Evolutionary conservation across 768 basidiomycete genomes (phyloP).

Genomic region (Candolleomyces eurysporus): DNA sequence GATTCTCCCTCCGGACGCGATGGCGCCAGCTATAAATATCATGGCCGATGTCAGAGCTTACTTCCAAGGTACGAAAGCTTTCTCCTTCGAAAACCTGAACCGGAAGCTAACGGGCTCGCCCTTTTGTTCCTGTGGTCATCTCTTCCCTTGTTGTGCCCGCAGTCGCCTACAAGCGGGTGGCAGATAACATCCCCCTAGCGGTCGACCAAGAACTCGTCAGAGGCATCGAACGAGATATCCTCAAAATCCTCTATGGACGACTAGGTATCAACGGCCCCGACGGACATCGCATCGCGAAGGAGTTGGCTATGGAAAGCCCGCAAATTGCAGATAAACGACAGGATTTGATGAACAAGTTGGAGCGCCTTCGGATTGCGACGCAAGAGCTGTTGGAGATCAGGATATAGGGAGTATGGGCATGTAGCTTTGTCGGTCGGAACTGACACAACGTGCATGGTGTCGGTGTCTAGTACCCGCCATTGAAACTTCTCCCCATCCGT

Average conservation of each 20-base stretch:
- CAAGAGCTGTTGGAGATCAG: constrained; percentile 10
- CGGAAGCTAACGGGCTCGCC: too few species aligned
- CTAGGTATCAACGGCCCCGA: constrained; percentile 52
- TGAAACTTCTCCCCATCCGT: too few species aligned
- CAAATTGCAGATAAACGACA: constrained; percentile 42
- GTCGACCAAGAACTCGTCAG: constrained; percentile 57
- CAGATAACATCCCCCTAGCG: constrained; percentile 53
- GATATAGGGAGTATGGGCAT: neutral
- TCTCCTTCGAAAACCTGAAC: too few species aligned
- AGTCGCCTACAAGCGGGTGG: constrained; percentile 63
- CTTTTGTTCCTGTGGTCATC: too few species aligned
- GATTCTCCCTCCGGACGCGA: constrained; percentile 47
- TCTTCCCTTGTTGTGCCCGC: neutral
- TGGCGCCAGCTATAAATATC: constrained; percentile 56
- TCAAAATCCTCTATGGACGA: constrained; percentile 42
- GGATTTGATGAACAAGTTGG: constrained; percentile 49
- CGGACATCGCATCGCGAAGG: constrained; percentile 43
- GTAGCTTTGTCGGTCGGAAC: too few species aligned
- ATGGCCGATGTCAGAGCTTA: constrained; percentile 75
- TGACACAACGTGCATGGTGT: too few species aligned
- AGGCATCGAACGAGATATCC: constrained; percentile 46
- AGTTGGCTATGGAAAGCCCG: constrained; percentile 50
- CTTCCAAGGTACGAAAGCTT: constrained; percentile 58
- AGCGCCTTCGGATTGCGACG: constrained; percentile 34
- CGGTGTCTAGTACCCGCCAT: too few species aligned